Evolutionary conservation across 2,329 filamentous ascomycete species (phyloP), one percentile per base, ranked within the genome.

Genomic region (Geosmithia putterillii): DNA sequence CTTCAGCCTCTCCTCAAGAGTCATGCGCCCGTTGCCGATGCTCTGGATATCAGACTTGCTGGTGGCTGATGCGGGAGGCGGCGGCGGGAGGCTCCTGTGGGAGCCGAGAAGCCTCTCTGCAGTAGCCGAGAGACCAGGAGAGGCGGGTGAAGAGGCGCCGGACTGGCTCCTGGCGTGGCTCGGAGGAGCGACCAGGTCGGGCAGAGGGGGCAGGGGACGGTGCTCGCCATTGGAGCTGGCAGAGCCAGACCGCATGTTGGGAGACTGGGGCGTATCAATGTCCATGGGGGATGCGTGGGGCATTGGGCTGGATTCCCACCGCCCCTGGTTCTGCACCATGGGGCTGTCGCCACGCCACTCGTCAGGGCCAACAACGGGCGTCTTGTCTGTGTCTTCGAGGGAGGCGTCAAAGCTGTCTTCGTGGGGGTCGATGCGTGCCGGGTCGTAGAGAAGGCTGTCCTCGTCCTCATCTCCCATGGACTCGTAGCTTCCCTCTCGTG

Each of bases 381-480:
- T 96, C 70, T 96, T 96, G 56, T 94, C 87, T 5, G 87, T 90
- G 56, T 96, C 90, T 62, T 96, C 90, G 2, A 96, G 73, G 7
- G 88, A 94, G 14, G 86, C 90, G 62, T 96, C 90, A 52, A 96
- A 96, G 65, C 90, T 95, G 57, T 95, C 90, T 37, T 90, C 86
- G 45, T 67, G 64, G 21, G 61, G 52, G 18, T 64, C 59, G 21
- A 58, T 50, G 28, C 59, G 55, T 57, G 49, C 71, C 63, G 60
- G 56, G 57, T 95, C 87, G 46, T 64, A 65, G 28, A 64, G 53
- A 38, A 59, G 48, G 52, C 76, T 84, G 38, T 79, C 70, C 38
- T 82, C 77, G 36, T 88, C 77, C 17, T 84, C 81, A 21, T 83
- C 79, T 12, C 86, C 82, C 25, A 85, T 79, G 0, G 86, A 90